Evolutionary conservation across 2,329 filamentous ascomycete genomes (phyloP).

Genomic region (Sporothrix schenckii): DNA sequence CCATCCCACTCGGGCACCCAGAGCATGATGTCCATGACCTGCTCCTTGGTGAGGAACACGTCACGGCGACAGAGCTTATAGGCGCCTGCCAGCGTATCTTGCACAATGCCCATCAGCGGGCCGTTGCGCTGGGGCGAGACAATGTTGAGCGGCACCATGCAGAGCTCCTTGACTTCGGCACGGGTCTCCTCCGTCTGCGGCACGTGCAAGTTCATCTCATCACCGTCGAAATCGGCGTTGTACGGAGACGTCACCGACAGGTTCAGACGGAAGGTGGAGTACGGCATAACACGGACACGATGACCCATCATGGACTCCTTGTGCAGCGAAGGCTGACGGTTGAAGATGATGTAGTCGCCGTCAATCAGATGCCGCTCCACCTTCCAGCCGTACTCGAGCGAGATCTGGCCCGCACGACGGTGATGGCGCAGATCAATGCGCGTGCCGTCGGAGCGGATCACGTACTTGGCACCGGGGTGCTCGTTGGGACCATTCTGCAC

Average conservation of each 20-base stretch:
- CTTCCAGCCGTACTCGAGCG: constrained; percentile 95
- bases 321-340: constrained; percentile 97
- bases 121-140: constrained; percentile 97
- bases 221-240: constrained; percentile 99
- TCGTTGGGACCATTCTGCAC: constrained; percentile 93
- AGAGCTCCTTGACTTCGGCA: constrained; percentile 90
- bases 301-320: constrained; percentile 99
- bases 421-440: constrained; percentile 94
- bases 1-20: constrained; percentile 99
- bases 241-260: constrained; percentile 97
- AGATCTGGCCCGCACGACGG: constrained; percentile 82
- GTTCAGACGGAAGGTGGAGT: constrained; percentile 97
- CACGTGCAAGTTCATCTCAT: constrained; percentile 99
- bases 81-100: constrained; percentile 92
- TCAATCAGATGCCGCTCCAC: constrained; percentile 96
- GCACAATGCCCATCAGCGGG: constrained; percentile 98
- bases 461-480: constrained; percentile 94
- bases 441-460: constrained; percentile 90
- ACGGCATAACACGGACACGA: constrained; percentile 95
- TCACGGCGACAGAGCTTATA: constrained; percentile 97
- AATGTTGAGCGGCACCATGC: constrained; percentile 97
- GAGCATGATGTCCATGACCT: constrained; percentile 95
- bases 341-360: constrained; percentile 98
- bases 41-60: constrained; percentile 83
- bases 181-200: constrained; percentile 96